A percentile compares a stretch with the other conserved stretches of the same genome.
Conservation (phyloP, 768 basidiomycete species). For the Mycena rebaudengoi region DNA sequence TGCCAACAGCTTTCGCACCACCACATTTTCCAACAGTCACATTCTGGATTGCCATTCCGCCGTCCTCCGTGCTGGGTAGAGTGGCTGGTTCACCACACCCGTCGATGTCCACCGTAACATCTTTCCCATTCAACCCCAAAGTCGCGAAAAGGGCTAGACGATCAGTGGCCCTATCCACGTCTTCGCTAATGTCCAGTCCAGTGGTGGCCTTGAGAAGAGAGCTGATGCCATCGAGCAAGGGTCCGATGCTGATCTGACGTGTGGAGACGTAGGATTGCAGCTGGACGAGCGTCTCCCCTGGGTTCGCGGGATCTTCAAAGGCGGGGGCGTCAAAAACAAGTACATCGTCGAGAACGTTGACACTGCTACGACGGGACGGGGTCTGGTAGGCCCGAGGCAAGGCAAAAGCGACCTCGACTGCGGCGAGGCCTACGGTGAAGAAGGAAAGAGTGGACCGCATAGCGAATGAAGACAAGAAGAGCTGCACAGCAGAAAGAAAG, state of each 20-base stretch:
- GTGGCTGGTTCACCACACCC: conserved; percentile 39
- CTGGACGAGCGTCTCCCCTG: conserved; percentile 39
- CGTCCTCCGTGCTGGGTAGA: conserved; percentile 39
- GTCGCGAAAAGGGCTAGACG: conserved; percentile 46
- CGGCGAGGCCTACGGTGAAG: conserved; percentile 23
- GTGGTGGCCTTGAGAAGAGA: conserved; percentile 31
- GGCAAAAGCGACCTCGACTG: conserved; percentile 9
- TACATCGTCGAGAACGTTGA: conserved; percentile 41
- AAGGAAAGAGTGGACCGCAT: conserved; percentile 27
- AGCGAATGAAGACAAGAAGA: not conserved
- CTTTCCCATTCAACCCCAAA: conserved; percentile 42
- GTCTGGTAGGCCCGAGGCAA: conserved; percentile 20
- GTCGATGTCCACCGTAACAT: conserved; percentile 38
- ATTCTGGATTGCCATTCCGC: conserved; percentile 44
- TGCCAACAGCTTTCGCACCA: conserved; percentile 23
- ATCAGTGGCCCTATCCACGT: conserved; percentile 34
- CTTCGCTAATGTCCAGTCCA: conserved; percentile 42
- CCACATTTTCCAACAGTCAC: conserved; percentile 43
- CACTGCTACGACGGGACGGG: conserved; percentile 18
- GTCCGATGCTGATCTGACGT: conserved; percentile 35
- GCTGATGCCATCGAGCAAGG: conserved; percentile 31
- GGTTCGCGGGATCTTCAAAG: conserved; percentile 45
- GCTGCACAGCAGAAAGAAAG: conserved; percentile 25
- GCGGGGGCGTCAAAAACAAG: conserved; percentile 51
- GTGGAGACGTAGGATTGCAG: conserved; percentile 48